Evolutionary conservation across 768 basidiomycete species (phyloP).

Genomic region (Rickenella mellea): DNA sequence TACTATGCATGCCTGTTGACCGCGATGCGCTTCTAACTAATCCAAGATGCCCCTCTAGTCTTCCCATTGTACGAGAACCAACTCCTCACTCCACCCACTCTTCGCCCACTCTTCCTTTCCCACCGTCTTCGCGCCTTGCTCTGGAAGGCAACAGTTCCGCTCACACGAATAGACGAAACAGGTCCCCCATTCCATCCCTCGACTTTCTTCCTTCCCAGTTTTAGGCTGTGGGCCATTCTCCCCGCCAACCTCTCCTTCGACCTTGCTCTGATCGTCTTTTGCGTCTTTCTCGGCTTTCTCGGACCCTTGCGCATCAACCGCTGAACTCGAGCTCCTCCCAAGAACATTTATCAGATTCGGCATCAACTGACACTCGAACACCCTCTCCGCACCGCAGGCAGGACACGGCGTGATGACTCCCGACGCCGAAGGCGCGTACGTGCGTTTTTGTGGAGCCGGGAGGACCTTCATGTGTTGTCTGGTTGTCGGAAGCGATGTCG

Average conservation of each 20-base stretch:
- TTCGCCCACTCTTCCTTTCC: constrained; percentile 26
- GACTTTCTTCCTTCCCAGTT: constrained; percentile 29
- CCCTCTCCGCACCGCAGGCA: constrained; percentile 52
- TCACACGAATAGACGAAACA: constrained; percentile 83
- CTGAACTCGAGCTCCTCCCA: constrained; percentile 19
- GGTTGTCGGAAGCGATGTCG: constrained; percentile 44
- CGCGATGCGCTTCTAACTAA: neutral
- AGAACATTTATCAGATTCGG: constrained; percentile 85
- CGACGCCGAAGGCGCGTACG: constrained; percentile 42
- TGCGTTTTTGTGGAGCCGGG: constrained; percentile 30
- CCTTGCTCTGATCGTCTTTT: constrained; percentile 42
- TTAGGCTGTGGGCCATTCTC: constrained; percentile 42
- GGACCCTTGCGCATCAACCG: constrained; percentile 9
- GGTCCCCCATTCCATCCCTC: constrained; percentile 93
- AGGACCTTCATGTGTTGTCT: constrained; percentile 51
- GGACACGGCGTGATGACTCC: constrained; percentile 49
- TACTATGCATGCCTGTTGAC: neutral
- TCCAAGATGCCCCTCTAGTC: constrained; percentile 20
- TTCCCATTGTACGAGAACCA: constrained; percentile 72
- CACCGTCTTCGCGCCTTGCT: no score
- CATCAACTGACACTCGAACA: constrained; percentile 93
- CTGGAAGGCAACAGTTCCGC: constrained; percentile 58
- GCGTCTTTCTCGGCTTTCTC: constrained; percentile 18
- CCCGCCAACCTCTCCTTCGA: constrained; percentile 57
- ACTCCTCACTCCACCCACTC: constrained; percentile 62